A percentile compares a stretch with the other conserved stretches of the same genome.
These are phyloP conservation scores for Decorospora gaudefroyi DNA, from an alignment of 2,329 filamentous ascomycete genomes.

Conservation along the genomic window DNA sequence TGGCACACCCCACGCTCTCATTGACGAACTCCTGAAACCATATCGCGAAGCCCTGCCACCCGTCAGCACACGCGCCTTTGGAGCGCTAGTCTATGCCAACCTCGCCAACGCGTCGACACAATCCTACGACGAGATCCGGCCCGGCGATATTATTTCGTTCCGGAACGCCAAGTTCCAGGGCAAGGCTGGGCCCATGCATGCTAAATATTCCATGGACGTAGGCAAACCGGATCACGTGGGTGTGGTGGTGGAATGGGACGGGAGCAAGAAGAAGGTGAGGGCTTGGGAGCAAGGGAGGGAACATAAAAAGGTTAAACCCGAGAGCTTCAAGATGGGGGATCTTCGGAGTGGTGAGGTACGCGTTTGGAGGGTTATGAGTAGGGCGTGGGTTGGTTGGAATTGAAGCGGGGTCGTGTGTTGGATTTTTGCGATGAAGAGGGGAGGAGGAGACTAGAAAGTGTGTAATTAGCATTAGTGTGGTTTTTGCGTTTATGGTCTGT, in stretches of 20 bases:
- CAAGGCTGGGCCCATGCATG: conserved; percentile 92
- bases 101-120: conserved; percentile 90
- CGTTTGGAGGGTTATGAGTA: conserved; percentile 93
- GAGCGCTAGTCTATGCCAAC: conserved; percentile 91
- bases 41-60: conserved; percentile 75
- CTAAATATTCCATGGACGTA: conserved; percentile 87
- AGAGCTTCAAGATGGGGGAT: conserved; percentile 94
- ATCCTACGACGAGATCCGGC: conserved; percentile 88
- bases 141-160: conserved; percentile 89
- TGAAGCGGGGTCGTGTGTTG: no score
- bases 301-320: conserved; percentile 88
- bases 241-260: conserved; percentile 94
- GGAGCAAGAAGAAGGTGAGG: conserved; percentile 95
- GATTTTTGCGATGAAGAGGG: no score
- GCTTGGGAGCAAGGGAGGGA: conserved; percentile 95
- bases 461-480: no score
- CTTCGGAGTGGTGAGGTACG: conserved; percentile 91
- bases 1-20: conserved; percentile 75
- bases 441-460: no score
- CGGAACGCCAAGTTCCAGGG: conserved; percentile 94
- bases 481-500: no score
- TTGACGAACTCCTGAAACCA: conserved; percentile 77
- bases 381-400: conserved; percentile 86
- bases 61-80: conserved; percentile 86
- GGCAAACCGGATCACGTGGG: conserved; percentile 88